Conservation (phyloP, 257 asterid species). For the Fraxinus pennsylvanica region DNA sequence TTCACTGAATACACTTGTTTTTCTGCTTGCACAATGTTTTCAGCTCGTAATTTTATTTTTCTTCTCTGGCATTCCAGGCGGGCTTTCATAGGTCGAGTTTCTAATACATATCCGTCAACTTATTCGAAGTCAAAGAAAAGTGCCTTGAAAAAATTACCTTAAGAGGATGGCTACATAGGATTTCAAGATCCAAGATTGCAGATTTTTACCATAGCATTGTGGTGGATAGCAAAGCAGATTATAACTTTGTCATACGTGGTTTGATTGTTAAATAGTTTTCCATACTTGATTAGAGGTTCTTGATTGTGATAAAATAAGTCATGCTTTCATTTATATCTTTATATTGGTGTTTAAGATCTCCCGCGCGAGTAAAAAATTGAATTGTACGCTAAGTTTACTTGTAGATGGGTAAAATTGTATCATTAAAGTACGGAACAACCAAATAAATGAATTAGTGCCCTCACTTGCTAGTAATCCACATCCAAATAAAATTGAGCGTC, state of each 20-base stretch:
- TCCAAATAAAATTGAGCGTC: too few relatives aligned
- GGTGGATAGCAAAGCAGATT: background rate
- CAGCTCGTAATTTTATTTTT: background rate
- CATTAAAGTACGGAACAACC: too few relatives aligned
- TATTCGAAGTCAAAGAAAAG: constrained; percentile 65
- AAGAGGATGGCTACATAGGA: constrained; percentile 8
- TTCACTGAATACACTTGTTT: background rate
- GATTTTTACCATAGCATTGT: too few relatives aligned
- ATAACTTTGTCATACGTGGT: background rate
- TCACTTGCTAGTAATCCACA: too few relatives aligned
- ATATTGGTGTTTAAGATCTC: background rate
- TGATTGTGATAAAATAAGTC: background rate
- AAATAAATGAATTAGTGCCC: too few relatives aligned
- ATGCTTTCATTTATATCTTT: background rate
- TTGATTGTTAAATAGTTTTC: background rate
- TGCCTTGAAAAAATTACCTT: constrained; percentile 48
- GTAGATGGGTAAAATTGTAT: too few relatives aligned
- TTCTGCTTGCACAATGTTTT: constrained; percentile 1
- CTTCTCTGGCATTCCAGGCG: constrained; percentile 38
- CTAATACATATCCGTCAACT: constrained; percentile 84
- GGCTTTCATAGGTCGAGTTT: constrained; percentile 85
- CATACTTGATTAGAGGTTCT: background rate
- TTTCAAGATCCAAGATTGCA: constrained; percentile 17
- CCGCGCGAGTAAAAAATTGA: too few relatives aligned
- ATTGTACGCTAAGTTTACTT: too few relatives aligned